These are phyloP conservation scores for Crithidia brevicula DNA, from an alignment of 208 protist genomes.

Conservation along the genomic window DNA sequence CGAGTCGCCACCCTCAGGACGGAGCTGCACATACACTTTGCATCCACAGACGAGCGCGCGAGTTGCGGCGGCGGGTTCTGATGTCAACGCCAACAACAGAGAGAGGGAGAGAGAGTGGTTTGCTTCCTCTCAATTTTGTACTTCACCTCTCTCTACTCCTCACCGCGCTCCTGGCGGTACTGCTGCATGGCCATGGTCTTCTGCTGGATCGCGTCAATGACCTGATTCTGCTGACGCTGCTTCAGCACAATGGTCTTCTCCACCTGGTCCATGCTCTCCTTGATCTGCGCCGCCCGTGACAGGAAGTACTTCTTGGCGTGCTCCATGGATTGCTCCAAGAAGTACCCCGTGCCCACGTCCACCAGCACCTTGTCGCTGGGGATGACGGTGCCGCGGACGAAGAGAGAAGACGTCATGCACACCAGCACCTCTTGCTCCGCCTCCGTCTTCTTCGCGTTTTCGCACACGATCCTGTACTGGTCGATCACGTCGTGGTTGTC, in stretches of 20 bases:
- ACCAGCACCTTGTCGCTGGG: constrained; percentile 78
- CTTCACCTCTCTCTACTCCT: constrained; percentile 26
- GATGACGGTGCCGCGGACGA: constrained; percentile 70
- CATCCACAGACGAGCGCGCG: too few relatives aligned
- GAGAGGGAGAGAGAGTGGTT: too few relatives aligned
- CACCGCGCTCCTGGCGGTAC: constrained; percentile 26
- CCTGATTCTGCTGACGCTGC: constrained; percentile 84
- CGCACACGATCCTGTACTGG: constrained; percentile 68
- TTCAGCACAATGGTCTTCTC: constrained; percentile 78
- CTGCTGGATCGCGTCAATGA: constrained; percentile 72
- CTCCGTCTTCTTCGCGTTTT: constrained; percentile 39
- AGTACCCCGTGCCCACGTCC: constrained; percentile 90
- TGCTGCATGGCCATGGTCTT: constrained; percentile 67
- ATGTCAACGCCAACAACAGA: too few relatives aligned
- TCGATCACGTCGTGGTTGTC: constrained; percentile 76
- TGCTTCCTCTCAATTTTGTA: too few relatives aligned
- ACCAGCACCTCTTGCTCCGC: constrained; percentile 70
- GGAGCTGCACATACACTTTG: too few relatives aligned
- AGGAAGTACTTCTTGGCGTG: constrained; percentile 76
- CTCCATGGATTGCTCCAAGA: constrained; percentile 77
- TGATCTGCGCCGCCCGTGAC: constrained; percentile 73
- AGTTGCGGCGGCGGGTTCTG: too few relatives aligned
- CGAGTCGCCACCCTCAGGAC: too few relatives aligned
- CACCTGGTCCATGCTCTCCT: constrained; percentile 79
- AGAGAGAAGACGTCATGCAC: constrained; percentile 85